Evolutionary conservation across 2,329 filamentous ascomycete genomes (phyloP), one percentile per base, ranked within the genome.

Genomic region (Xylariaceae sp.): DNA sequence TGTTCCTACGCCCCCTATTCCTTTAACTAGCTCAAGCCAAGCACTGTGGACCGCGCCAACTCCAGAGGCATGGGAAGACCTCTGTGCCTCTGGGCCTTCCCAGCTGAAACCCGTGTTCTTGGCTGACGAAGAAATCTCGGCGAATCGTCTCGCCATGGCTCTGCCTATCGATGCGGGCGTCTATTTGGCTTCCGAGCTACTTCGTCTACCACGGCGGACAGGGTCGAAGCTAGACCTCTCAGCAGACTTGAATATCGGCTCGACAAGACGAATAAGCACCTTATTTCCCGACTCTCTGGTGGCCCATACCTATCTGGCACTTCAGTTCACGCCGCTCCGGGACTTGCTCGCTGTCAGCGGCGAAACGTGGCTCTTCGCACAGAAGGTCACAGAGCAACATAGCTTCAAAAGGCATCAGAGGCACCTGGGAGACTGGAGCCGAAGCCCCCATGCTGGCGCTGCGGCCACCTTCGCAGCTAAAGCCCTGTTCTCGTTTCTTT

Each of bases 281-380:
- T 60, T 79, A 15, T 83, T 81, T 59, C 62, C 71, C 1, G 59
- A 56, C 44, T 75, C 70, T 11, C 67, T 73, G 12, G 64, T 73
- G 15, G 76, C 73, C 42, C 75, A 77, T 60, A 75, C 77, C 0
- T 82, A 82, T 60, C 66, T 82, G 15, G 78, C 81, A 1, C 67
- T 84, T 1, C 72, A 82, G 54, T 70, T 80, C 58, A 82, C 80
- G 0, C 81, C 80, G n/a, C 72, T 84, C 5, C 74, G 76, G 53
- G 74, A 75, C 54, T 71, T 83, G 1, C 70, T 84, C 15, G 78
- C 78, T 11, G 77, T 83, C 7, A 76, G 76, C 27, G 80, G 80
- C 42, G 75, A 82, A 53, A 79, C 73, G 45, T 83, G 78, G 78
- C 68, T 80, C 17, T 81, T 82, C 58, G 74, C 74, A 44, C 71